These are phyloP conservation scores for Protomyces arabidopsidicola DNA, from an alignment of 1,139 yeast genomes.

Conservation along the genomic window DNA sequence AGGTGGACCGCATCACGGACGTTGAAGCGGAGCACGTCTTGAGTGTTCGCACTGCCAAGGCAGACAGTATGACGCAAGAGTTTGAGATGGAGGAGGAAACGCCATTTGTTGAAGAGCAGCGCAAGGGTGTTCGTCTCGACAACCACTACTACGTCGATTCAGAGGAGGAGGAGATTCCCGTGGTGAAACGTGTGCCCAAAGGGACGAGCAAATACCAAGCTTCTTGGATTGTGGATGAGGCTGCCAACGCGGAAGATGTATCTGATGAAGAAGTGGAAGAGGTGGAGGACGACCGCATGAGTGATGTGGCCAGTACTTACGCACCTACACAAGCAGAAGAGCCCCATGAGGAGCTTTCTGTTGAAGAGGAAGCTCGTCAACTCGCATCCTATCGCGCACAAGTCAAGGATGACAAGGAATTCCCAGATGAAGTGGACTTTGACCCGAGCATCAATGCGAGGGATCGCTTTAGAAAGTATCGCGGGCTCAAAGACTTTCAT, in stretches of 20 bases:
- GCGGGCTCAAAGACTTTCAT: constrained; percentile 80
- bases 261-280: constrained; percentile 37
- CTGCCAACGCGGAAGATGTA: constrained; percentile 48
- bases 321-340: constrained; percentile 53
- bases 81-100: constrained; percentile 44
- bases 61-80: constrained; percentile 59
- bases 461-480: constrained; percentile 67
- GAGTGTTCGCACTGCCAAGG: constrained; percentile 50
- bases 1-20: constrained; percentile 60
- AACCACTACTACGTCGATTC: constrained; percentile 59
- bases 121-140: constrained; percentile 62
- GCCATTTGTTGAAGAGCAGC: constrained; percentile 42
- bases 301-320: constrained; percentile 37
- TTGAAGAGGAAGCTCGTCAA: constrained; percentile 80
- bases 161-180: constrained; percentile 37
- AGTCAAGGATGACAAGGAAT: constrained; percentile 74
- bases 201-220: constrained; percentile 95
- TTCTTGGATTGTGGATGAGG: constrained; percentile 67
- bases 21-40: constrained; percentile 29
- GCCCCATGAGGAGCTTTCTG: constrained; percentile 65
- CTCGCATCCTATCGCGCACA: constrained; percentile 60
- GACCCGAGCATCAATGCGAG: constrained; percentile 70
- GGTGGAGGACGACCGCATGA: constrained; percentile 37
- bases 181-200: constrained; percentile 57
- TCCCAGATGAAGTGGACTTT: constrained; percentile 92